These are phyloP conservation scores for Tremellales sp. DNA, from an alignment of 1,284 basidiomycete genomes.

Conservation along the genomic window DNA sequence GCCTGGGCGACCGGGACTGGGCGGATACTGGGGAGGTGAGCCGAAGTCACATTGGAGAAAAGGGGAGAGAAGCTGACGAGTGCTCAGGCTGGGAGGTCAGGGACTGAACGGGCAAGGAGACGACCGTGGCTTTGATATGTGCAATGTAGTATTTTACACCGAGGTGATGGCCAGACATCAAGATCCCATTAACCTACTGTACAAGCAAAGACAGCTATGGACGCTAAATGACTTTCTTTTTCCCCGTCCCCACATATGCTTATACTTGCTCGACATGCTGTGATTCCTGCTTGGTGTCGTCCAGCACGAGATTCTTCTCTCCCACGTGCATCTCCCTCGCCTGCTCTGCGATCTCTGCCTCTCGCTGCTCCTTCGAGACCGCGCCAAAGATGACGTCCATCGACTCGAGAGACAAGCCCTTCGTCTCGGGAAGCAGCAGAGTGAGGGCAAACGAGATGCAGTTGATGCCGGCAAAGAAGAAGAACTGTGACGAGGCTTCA, in stretches of 20 bases:
- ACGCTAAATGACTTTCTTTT: background rate
- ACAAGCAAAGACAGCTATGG: background rate
- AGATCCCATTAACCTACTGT: background rate
- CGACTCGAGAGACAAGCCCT: constrained; percentile 66
- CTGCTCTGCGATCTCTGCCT: constrained; percentile 53
- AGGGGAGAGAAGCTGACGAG: background rate
- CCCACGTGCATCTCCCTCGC: constrained; percentile 2
- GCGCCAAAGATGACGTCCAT: constrained; percentile 75
- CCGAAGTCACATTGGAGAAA: constrained; percentile 48
- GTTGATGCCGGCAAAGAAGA: constrained; percentile 47
- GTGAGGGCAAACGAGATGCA: constrained; percentile 37
- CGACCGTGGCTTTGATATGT: no score
- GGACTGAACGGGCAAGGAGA: constrained; percentile 77
- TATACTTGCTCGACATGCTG: constrained; percentile 5
- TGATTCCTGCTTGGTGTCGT: constrained; percentile 18
- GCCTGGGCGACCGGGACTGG: no score
- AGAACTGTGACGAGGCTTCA: constrained; percentile 31
- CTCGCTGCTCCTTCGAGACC: constrained; percentile 58
- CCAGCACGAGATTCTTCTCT: constrained; percentile 14
- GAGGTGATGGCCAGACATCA: background rate
- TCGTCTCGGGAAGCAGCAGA: constrained; percentile 62
- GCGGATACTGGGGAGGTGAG: constrained; percentile 86
- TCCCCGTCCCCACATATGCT: background rate
- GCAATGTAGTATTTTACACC: background rate
- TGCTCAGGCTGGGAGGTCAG: background rate